These are phyloP conservation scores for Camellia sinensis DNA, from an alignment of 148 eudicot species.

Conservation along the genomic window DNA sequence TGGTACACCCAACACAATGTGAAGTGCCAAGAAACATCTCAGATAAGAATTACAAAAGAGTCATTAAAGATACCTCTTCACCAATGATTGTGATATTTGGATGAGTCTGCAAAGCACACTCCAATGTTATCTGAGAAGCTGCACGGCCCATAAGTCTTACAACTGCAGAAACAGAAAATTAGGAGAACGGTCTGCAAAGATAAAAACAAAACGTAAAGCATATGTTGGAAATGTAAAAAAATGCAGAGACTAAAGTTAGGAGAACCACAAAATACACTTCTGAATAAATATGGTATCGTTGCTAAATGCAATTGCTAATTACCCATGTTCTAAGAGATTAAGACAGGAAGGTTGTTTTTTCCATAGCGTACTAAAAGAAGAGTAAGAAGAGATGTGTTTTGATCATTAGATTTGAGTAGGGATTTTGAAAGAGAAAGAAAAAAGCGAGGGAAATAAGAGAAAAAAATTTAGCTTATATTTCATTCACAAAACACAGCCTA, in stretches of 20 bases:
- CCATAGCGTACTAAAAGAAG: not conserved
- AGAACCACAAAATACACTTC: not conserved
- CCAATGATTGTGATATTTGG: constrained; percentile 85
- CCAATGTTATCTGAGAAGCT: constrained; percentile 87
- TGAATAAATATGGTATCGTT: not conserved
- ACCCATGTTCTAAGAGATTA: not conserved
- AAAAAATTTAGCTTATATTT: too few species aligned
- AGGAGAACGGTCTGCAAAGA: not conserved
- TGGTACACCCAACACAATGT: not conserved
- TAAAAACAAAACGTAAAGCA: not conserved
- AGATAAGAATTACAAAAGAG: not conserved
- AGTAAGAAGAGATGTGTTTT: not conserved
- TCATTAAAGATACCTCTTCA: constrained; percentile 59
- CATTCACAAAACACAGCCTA: too few species aligned
- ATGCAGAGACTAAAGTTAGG: not conserved
- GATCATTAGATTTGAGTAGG: not conserved
- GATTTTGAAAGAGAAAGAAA: not conserved
- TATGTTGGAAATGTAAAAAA: not conserved
- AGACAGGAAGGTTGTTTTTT: not conserved
- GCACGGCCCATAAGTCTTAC: constrained; percentile 95
- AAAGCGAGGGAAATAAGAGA: too few species aligned
- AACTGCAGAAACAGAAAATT: constrained; percentile 35
- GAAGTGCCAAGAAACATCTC: not conserved
- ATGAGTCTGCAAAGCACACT: constrained; percentile 92
- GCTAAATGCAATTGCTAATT: not conserved